These are phyloP conservation scores for Berkeleyomyces rouxiae DNA, from an alignment of 2,329 filamentous ascomycete genomes.

Conservation along the genomic window DNA sequence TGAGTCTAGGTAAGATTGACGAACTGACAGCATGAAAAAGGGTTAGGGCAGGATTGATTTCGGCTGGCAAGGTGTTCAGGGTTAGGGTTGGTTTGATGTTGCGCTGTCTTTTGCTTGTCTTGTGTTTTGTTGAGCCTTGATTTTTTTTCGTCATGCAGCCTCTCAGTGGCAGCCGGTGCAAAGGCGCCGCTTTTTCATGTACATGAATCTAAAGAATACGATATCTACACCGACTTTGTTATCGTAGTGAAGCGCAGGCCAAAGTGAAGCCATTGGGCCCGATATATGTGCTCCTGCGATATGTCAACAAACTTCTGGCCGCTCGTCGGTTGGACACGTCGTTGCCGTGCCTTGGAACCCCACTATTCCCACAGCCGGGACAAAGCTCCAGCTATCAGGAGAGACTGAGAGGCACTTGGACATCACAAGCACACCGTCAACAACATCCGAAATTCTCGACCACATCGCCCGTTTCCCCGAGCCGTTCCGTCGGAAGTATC, in stretches of 20 bases:
- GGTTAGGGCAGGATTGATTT: background rate
- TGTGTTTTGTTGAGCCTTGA: background rate
- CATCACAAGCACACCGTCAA: background rate
- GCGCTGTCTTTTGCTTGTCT: background rate
- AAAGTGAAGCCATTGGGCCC: background rate
- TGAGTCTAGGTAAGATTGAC: background rate
- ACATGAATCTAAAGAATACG: background rate
- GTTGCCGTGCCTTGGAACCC: constrained; percentile 2
- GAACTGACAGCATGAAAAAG: background rate
- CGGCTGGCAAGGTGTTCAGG: background rate
- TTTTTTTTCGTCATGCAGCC: background rate
- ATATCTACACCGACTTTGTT: background rate
- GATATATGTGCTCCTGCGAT: background rate
- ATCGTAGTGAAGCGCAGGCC: background rate
- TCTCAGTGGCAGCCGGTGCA: background rate
- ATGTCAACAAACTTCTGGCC: constrained; percentile 3
- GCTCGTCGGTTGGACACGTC: constrained; percentile 7
- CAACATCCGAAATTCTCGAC: background rate
- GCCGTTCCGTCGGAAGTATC: background rate
- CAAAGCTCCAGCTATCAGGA: background rate
- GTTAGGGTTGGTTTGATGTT: background rate
- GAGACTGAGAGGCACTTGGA: background rate
- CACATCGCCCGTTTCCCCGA: background rate
- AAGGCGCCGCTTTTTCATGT: background rate
- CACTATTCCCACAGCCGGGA: constrained; percentile 6